Conservation (phyloP, 768 basidiomycete genomes). For the Cystobasidium onofrii region DNA sequence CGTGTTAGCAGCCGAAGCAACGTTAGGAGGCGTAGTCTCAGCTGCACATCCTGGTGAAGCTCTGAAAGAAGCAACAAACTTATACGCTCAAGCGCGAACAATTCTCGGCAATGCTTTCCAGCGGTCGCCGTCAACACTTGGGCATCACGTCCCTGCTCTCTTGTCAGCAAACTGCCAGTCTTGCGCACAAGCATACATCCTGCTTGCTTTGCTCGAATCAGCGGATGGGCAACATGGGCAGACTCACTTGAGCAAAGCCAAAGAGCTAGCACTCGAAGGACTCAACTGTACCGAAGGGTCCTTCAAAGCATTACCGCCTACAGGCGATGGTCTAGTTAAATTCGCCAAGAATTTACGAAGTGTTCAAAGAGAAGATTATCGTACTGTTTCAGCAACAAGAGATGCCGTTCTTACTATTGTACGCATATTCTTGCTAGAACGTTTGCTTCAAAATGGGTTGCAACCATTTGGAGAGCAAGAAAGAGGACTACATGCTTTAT, state of each 20-base stretch:
- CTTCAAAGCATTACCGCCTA: neutral
- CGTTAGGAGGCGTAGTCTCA: neutral
- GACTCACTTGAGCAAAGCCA: neutral
- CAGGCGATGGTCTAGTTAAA: neutral
- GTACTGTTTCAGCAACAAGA: conserved; percentile 2
- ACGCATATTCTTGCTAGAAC: neutral
- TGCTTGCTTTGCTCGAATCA: neutral
- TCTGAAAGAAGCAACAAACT: neutral
- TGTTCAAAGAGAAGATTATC: conserved; percentile 9
- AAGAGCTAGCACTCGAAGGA: conserved; percentile 7
- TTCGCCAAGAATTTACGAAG: neutral
- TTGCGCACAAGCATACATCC: neutral
- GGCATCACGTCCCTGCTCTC: conserved; percentile 17
- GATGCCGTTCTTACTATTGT: neutral
- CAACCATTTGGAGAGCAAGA: neutral
- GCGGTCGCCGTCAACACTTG: neutral
- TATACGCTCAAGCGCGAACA: neutral
- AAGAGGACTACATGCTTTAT: conserved; percentile 2
- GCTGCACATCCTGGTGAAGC: neutral
- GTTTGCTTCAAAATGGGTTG: neutral
- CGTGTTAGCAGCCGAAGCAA: neutral
- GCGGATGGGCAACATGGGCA: neutral
- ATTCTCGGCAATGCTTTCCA: conserved; percentile 10
- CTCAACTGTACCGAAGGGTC: neutral
- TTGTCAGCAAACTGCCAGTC: neutral